Percentiles rank a stretch among this genome's conserved stretches.
Conservation (phyloP, 768 basidiomycete genomes). For the Boletus speciosus region DNA sequence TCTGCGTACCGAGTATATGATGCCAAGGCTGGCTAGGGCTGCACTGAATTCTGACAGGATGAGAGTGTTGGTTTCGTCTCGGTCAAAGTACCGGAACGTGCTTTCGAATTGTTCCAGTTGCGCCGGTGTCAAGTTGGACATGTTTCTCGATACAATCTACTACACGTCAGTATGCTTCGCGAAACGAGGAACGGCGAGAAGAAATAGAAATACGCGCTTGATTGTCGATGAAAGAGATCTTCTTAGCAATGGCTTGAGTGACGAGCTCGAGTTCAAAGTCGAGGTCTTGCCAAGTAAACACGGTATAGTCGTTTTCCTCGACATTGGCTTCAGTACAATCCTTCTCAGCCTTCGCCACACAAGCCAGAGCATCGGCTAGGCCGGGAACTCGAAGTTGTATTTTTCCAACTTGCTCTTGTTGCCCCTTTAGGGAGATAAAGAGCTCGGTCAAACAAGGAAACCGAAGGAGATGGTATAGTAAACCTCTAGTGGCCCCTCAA, state of each 20-base stretch:
- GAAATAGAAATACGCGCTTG: slow-evolving; percentile 52
- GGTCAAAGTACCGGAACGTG: slow-evolving; percentile 97
- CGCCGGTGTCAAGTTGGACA: slow-evolving; percentile 92
- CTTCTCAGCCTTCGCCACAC: slow-evolving; percentile 62
- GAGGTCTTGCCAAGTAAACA: slow-evolving; percentile 85
- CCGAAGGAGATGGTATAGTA: slow-evolving; percentile 5
- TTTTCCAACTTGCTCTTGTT: slow-evolving; percentile 63
- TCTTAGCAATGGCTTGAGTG: slow-evolving; percentile 76
- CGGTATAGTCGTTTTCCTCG: slow-evolving; percentile 95
- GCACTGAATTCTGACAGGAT: slow-evolving; percentile 85
- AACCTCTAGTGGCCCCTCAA: slow-evolving; percentile 78
- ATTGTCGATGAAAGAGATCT: slow-evolving; percentile 95
- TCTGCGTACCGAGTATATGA: slow-evolving; percentile 74
- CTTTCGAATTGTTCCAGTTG: slow-evolving; percentile 96
- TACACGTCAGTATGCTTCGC: slow-evolving; percentile 9
- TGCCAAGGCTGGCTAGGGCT: slow-evolving; percentile 89
- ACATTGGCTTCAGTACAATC: slow-evolving; percentile 86
- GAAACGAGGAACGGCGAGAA: neutral
- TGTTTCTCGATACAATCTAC: slow-evolving; percentile 89
- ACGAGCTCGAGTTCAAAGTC: slow-evolving; percentile 86
- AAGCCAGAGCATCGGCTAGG: slow-evolving; percentile 53
- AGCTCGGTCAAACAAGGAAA: slow-evolving; percentile 7
- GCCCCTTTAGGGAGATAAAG: slow-evolving; percentile 46
- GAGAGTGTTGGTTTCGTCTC: slow-evolving; percentile 87
- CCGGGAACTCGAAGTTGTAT: slow-evolving; percentile 68